Base-by-base conservation (phyloP, 345 rosid genomes). In the Geranium brycei region DNA sequence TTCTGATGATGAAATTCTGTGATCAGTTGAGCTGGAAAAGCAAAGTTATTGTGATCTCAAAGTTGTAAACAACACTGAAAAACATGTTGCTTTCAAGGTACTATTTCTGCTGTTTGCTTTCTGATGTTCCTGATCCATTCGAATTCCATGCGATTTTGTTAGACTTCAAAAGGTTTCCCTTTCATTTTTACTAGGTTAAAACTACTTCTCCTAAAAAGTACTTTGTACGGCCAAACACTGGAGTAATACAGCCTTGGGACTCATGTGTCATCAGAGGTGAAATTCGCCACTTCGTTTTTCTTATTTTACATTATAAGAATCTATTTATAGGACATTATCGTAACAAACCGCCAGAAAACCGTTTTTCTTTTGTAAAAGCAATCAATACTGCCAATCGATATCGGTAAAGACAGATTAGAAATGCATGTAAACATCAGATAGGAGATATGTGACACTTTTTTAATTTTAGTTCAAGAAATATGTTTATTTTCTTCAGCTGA, bases 181-280 rank as follows among this genome's bases (percentile, higher is more conserved):
- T 38, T 59, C 68, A 30, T 55, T 57, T 60, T 35, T 65, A 59
- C 66, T 66, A 92, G 98, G 98, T 92, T 66, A 92, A 92, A 80
- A 92, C 98, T 38, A 92, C 98, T 72, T 87, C 95, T 57, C 98
- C 98, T 0, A 92, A 85, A 78, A 92, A 89, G 88, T 92, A 92
- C 83, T 92, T 85, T 72, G 98, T 92, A 59, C 81, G 98, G 77
- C 98, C 98, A 28, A 92, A 89, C 79, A 84, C 91, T 18, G 87
- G 93, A 57, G 89, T 85, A 57, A 67, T 92, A 64, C 95, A 75
- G 71, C 93, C 98, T 28, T 81, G 90, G 85, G 91, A 86, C 72
- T 85, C 89, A 1, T 79, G 82, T 66, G 61, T 83, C 41, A 77
- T 92, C 58, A 84, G 83, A 85, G 96, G 98, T 89, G 63, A 62